A percentile compares a stretch with the other conserved stretches of the same genome.
Conservation (phyloP, 202 grass and related monocot species). For the Schoenoplectus tabernaemontani region DNA sequence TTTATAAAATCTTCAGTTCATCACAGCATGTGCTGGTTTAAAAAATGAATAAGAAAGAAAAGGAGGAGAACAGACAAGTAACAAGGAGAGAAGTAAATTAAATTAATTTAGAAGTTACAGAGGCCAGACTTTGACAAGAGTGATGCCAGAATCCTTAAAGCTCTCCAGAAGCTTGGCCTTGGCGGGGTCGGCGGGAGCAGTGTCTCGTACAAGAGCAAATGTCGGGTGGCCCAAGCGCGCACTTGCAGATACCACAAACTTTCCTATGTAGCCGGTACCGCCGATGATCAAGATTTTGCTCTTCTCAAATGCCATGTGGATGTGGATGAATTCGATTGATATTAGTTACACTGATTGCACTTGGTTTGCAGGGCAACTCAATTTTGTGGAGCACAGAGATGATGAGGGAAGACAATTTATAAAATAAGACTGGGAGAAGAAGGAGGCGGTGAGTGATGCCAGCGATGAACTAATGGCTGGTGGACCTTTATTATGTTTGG, state of each 20-base stretch:
- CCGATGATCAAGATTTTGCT: constrained; percentile 56
- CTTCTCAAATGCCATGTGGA: constrained; percentile 41
- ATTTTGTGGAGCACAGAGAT: not conserved
- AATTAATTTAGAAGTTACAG: not conserved
- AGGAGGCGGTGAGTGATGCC: not conserved
- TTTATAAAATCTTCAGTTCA: not conserved
- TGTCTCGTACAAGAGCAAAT: constrained; percentile 32
- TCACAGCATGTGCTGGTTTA: not conserved
- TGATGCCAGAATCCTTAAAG: constrained; percentile 50
- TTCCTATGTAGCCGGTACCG: constrained; percentile 47
- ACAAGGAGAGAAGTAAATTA: not conserved
- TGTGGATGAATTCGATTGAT: not conserved
- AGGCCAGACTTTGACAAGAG: constrained; percentile 32
- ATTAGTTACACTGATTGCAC: not conserved
- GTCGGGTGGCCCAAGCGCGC: constrained; percentile 49
- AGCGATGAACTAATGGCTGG: no score
- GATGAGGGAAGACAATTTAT: not conserved
- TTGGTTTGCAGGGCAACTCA: not conserved
- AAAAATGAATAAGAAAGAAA: not conserved
- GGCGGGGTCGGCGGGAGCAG: constrained; percentile 24
- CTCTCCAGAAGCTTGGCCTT: constrained; percentile 38
- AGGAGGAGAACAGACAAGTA: no score
- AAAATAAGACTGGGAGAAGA: not conserved
- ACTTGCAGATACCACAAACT: constrained; percentile 39
- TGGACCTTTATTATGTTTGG: no score